Percentiles rank a stretch among this genome's conserved stretches.
Conservation (phyloP, 129 eudicot species). For the Erigeron canadensis region DNA sequence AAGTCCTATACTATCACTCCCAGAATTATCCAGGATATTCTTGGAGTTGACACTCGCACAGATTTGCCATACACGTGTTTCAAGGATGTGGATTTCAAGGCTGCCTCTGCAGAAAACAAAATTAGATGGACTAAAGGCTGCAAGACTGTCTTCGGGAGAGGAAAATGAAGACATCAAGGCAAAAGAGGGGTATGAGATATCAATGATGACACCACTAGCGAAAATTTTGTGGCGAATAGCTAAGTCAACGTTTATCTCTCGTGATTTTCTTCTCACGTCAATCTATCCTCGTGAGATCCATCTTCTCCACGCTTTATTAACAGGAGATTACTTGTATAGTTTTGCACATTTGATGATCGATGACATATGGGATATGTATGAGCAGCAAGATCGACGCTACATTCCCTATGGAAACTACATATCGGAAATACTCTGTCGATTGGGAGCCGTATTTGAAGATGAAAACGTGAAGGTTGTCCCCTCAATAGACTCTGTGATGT, state of each 20-base stretch:
- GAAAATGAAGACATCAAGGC: background rate
- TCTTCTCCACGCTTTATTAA: conserved; percentile 12
- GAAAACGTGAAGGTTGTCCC: background rate
- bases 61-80: too few relatives aligned
- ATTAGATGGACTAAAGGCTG: background rate
- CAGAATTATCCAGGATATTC: too few relatives aligned
- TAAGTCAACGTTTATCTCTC: background rate
- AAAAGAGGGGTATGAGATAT: background rate
- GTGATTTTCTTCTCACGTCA: background rate
- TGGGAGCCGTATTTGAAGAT: background rate
- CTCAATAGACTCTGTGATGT: background rate
- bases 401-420: conserved; percentile 16
- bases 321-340: conserved; percentile 1
- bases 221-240: conserved; percentile 6
- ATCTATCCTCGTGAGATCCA: background rate
- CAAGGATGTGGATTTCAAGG: background rate
- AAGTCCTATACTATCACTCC: too few relatives aligned
- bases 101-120: background rate
- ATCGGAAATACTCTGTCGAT: background rate
- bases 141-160: background rate
- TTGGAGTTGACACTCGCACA: too few relatives aligned
- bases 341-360: conserved; percentile 12
- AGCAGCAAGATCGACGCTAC: background rate
- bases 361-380: conserved; percentile 19
- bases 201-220: background rate